A percentile compares a stretch with the other conserved stretches of the same genome.
These are phyloP conservation scores for Dillenia turbinata DNA, from an alignment of 164 flowering plant genomes.

Conservation along the genomic window DNA sequence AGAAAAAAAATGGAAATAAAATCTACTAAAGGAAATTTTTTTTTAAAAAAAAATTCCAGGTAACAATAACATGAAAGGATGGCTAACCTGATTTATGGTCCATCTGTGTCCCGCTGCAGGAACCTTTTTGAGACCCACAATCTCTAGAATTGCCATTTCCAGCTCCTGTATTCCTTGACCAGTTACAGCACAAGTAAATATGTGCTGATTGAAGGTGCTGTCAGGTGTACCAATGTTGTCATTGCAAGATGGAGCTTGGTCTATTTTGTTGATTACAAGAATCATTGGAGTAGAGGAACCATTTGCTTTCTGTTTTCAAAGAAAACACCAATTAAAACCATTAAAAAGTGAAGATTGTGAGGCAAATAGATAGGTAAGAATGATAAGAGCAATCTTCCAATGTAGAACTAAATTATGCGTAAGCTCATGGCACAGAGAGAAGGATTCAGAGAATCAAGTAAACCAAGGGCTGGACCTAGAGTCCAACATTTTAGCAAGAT, in stretches of 20 bases:
- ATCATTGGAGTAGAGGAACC: conserved; percentile 57
- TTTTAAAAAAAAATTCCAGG: background rate
- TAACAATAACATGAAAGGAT: background rate
- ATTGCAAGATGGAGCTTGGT: conserved; percentile 47
- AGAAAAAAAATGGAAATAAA: background rate
- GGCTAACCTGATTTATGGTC: conserved; percentile 88
- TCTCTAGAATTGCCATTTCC: conserved; percentile 63
- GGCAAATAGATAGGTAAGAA: too few species aligned
- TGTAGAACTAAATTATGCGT: background rate
- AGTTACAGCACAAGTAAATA: conserved; percentile 76
- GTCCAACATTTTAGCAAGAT: too few species aligned
- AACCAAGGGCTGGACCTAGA: too few species aligned
- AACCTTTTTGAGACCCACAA: conserved; percentile 61
- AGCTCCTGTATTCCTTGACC: conserved; percentile 75
- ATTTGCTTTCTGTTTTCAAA: conserved; percentile 34
- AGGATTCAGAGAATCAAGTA: background rate
- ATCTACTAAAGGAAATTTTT: background rate
- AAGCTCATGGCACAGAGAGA: too few species aligned
- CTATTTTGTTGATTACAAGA: conserved; percentile 85
- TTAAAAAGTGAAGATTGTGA: too few species aligned
- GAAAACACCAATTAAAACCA: conserved; percentile 5
- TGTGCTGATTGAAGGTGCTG: conserved; percentile 42
- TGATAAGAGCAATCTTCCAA: background rate
- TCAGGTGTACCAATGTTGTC: conserved; percentile 22
- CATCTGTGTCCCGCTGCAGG: conserved; percentile 75